phyloP scores from a whole-genome alignment of 192 early-diverging fungal species.

The Coemansia sp. region DNA sequence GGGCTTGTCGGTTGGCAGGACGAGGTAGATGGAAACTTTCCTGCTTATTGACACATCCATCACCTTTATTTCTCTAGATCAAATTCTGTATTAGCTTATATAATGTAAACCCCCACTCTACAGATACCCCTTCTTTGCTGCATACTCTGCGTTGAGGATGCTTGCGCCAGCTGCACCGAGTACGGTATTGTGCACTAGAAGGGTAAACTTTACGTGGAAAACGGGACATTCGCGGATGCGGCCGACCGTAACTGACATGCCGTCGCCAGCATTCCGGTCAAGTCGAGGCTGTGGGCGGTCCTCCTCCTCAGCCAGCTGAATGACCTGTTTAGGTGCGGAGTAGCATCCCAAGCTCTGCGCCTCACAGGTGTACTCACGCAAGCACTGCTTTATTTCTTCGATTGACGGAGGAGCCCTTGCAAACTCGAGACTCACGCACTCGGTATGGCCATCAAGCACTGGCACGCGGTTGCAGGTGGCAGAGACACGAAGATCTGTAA shows the following conservation, averaged over 20 bases:
- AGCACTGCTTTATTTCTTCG: constrained; percentile 69
- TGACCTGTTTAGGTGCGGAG: constrained; percentile 78
- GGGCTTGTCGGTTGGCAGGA: constrained; percentile 77
- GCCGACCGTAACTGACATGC: constrained; percentile 92
- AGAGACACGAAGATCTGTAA: constrained; percentile 70
- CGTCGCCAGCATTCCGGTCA: constrained; percentile 79
- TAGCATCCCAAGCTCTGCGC: constrained; percentile 74
- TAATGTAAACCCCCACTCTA: background rate
- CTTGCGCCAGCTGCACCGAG: constrained; percentile 93
- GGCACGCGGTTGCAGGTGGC: constrained; percentile 97
- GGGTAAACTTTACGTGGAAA: constrained; percentile 88
- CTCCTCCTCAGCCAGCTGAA: constrained; percentile 65
- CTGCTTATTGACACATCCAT: constrained; percentile 61
- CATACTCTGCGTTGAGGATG: constrained; percentile 93
- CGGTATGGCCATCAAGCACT: constrained; percentile 94
- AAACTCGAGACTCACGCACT: constrained; percentile 89
- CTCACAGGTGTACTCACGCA: constrained; percentile 77
- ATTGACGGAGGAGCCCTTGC: constrained; percentile 61
- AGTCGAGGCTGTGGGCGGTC: constrained; percentile 95
- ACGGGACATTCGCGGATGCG: constrained; percentile 81
- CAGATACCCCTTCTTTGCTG: constrained; percentile 71
- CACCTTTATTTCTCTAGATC: background rate
- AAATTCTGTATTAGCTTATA: background rate
- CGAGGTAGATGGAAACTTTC: constrained; percentile 76
- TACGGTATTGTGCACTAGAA: constrained; percentile 94